Conservation (phyloP, 805 yeast species). For the Candida easanensis region DNA sequence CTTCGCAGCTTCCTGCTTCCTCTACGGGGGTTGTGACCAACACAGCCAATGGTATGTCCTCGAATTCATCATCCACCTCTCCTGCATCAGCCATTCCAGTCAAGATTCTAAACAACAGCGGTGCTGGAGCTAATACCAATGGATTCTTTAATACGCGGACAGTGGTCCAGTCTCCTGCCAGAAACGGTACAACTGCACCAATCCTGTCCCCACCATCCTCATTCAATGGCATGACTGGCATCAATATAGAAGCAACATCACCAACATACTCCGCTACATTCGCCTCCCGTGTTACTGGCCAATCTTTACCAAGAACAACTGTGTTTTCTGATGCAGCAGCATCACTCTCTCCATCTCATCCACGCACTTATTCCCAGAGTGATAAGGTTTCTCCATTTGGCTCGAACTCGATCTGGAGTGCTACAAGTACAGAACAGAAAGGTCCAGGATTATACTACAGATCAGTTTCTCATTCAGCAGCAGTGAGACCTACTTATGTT, state of each 20-base stretch:
- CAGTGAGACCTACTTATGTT: slow-evolving; percentile 11
- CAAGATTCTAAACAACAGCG: not conserved
- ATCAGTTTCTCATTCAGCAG: slow-evolving; percentile 22
- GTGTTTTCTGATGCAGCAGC: not conserved
- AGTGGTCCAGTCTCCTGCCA: not conserved
- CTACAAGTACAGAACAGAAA: slow-evolving; percentile 1
- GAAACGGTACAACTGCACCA: not conserved
- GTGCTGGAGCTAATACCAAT: not conserved
- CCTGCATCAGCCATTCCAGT: not conserved
- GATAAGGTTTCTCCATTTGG: slow-evolving; percentile 14
- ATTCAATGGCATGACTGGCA: not conserved
- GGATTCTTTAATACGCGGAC: slow-evolving; percentile 7
- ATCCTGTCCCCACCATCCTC: not conserved
- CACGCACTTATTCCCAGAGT: slow-evolving; percentile 15
- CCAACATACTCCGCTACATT: slow-evolving; percentile 1
- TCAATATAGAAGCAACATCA: not conserved
- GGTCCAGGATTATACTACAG: slow-evolving; percentile 8
- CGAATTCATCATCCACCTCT: not conserved
- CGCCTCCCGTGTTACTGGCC: slow-evolving; percentile 5
- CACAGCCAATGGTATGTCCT: not conserved
- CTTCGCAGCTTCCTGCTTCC: too few relatives aligned
- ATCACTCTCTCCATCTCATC: slow-evolving; percentile 9
- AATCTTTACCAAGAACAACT: slow-evolving; percentile 7
- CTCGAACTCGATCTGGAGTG: slow-evolving; percentile 21
- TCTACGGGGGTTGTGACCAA: too few relatives aligned